Conservation (phyloP, 2,329 filamentous ascomycete genomes). For the Karstenula rhodostoma region DNA sequence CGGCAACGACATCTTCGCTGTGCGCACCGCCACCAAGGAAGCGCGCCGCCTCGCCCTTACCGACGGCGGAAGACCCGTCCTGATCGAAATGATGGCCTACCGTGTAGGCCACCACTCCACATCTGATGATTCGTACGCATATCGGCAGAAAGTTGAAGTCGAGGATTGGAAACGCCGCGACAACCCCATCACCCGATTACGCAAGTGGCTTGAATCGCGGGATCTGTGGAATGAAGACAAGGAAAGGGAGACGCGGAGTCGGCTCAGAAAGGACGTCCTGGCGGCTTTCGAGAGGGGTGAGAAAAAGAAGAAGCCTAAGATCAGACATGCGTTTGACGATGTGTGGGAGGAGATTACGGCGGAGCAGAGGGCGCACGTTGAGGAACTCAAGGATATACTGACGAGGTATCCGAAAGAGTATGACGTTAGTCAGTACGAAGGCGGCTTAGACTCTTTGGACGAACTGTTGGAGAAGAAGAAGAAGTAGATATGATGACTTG, state of each 20-base stretch:
- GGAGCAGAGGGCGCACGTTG: slow-evolving; percentile 78
- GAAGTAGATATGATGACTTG: slow-evolving; percentile 17
- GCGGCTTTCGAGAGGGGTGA: slow-evolving; percentile 86
- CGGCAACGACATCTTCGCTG: slow-evolving; percentile 93
- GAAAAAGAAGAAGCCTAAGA: slow-evolving; percentile 78
- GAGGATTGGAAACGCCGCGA: slow-evolving; percentile 93
- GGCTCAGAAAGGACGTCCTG: slow-evolving; percentile 76
- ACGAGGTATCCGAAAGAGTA: slow-evolving; percentile 93
- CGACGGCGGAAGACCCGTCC: slow-evolving; percentile 80
- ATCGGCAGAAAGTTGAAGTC: slow-evolving; percentile 90
- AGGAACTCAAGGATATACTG: slow-evolving; percentile 77
- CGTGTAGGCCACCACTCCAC: slow-evolving; percentile 98
- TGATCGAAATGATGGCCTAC: slow-evolving; percentile 97
- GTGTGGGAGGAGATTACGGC: slow-evolving; percentile 89
- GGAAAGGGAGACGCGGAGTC: slow-evolving; percentile 75
- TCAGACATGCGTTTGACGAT: slow-evolving; percentile 81
- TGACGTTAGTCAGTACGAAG: slow-evolving; percentile 79
- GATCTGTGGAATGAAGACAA: slow-evolving; percentile 84
- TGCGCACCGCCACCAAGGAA: slow-evolving; percentile 78
- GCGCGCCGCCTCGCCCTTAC: slow-evolving; percentile 81
- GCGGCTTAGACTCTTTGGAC: slow-evolving; percentile 71
- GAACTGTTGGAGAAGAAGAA: slow-evolving; percentile 33
- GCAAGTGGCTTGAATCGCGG: slow-evolving; percentile 89
- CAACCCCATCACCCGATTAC: slow-evolving; percentile 83
- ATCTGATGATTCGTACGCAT: slow-evolving; percentile 95